These are phyloP conservation scores for Xylaria sp. DNA, from an alignment of 2,329 filamentous ascomycete genomes.

Conservation along the genomic window DNA sequence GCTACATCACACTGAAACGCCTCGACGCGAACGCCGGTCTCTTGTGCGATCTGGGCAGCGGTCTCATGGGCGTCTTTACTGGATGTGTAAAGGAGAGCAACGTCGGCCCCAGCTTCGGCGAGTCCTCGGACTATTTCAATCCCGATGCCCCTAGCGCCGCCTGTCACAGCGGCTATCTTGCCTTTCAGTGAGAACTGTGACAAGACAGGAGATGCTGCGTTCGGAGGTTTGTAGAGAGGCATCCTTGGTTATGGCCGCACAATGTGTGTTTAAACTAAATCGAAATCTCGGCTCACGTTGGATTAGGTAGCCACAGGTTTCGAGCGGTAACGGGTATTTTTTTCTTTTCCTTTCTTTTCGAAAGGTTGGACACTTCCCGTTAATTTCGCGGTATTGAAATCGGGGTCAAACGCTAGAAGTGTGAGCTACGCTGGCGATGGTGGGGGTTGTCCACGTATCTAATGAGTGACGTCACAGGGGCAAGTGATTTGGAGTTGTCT, in stretches of 20 bases:
- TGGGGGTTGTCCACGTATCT: too few relatives aligned
- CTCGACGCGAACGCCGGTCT: conserved; percentile 13
- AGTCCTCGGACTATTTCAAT: conserved; percentile 41
- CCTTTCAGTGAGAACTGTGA: conserved; percentile 40
- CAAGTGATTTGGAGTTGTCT: neutral
- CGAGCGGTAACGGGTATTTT: too few relatives aligned
- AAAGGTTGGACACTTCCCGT: neutral
- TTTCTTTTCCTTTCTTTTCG: too few relatives aligned
- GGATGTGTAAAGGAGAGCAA: conserved; percentile 42
- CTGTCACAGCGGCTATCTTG: conserved; percentile 40
- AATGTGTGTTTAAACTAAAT: neutral
- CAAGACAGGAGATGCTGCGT: conserved; percentile 40
- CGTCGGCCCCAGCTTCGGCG: conserved; percentile 38
- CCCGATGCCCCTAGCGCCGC: conserved; percentile 41
- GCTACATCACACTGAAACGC: conserved; percentile 43
- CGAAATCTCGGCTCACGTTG: neutral
- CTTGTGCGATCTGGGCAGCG: conserved; percentile 25
- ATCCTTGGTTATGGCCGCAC: neutral
- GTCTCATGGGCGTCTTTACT: conserved; percentile 38
- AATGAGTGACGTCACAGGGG: neutral
- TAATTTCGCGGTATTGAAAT: neutral
- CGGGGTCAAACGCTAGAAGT: neutral
- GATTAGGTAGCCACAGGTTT: too few relatives aligned
- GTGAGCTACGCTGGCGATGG: neutral
- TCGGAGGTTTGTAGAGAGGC: conserved; percentile 31